phyloP scores from a whole-genome alignment of 495 filamentous ascomycete genomes.

The Aspergillus avenaceus region DNA sequence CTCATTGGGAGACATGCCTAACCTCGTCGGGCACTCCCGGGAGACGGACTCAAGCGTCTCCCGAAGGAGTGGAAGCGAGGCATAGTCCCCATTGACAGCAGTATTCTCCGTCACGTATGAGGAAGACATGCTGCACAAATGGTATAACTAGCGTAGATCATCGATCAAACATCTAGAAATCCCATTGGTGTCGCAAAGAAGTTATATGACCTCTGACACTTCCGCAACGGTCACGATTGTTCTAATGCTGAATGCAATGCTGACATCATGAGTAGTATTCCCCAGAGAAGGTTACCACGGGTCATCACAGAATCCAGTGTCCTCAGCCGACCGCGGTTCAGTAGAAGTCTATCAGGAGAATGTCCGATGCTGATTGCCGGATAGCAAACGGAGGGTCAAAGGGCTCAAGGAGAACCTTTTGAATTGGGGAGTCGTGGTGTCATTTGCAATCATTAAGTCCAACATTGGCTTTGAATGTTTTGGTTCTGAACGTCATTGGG shows the following conservation, averaged over 20 bases:
- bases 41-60: constrained; percentile 30
- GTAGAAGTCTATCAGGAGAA: not conserved
- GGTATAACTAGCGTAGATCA: not conserved
- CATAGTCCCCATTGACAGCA: constrained; percentile 12
- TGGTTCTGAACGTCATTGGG: constrained; percentile 2
- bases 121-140: constrained; percentile 19
- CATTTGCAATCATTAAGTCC: constrained; percentile 3
- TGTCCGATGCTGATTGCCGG: not conserved
- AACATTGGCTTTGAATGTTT: not conserved
- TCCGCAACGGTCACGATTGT: too few species aligned
- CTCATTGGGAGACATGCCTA: constrained; percentile 28
- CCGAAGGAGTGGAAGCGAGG: constrained; percentile 23
- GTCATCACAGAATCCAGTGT: constrained; percentile 5
- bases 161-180: not conserved
- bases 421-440: constrained; percentile 19
- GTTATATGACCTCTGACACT: constrained; percentile 1
- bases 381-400: not conserved
- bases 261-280: constrained; percentile 18
- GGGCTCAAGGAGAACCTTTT: constrained; percentile 1
- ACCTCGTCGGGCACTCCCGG: constrained; percentile 34
- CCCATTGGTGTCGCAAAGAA: not conserved
- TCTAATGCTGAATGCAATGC: too few species aligned
- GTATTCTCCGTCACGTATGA: constrained; percentile 1
- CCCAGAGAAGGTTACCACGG: not conserved
- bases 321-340: constrained; percentile 2